Evolutionary conservation across 805 yeast species (phyloP), one percentile per base, ranked within the genome.

Genomic region (Hyphopichia homilentoma): DNA sequence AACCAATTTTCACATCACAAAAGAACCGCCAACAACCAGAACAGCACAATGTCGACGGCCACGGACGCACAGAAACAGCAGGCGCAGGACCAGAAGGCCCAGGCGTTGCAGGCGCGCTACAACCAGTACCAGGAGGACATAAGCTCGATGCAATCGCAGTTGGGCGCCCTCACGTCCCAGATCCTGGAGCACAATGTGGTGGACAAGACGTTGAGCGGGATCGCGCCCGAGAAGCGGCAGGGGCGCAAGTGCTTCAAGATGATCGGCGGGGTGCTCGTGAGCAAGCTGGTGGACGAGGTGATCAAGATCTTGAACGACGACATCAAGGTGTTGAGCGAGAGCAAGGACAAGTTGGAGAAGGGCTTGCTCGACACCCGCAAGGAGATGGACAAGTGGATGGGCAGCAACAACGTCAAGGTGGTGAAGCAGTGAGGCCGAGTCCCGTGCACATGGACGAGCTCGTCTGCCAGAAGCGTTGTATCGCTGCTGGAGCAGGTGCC

Each of bases 191-290:
- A 66, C 41, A 20, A 43, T 21, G 54, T 65, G 12, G 73, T 67
- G n/a, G 67, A 63, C 45, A 54, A 59, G 39, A 65, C 71, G 8
- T 50, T 67, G 38, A 43, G 50, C 9, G 54, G 52, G 16, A 60
- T 66, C 12, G 53, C 55, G 4, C 61, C 65, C 4, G 56, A 49
- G 16, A 40, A 55, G 21, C 52, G 70, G 36, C 34, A 45, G 2
- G 77, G 72, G 27, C 75, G 98, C 39, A 79, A 81, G 52, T 87
- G 97, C 50, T 88, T 79, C 61, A 78, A 95, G 48, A 87, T 93
- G 96, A 75, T 90, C 20, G 97, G 96, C 16, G 94, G 96, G 7
- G 95, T 89, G 3, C 68, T 90, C 20, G 84, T 89, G 12, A 94
- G 88, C 50, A 81, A 84, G 43, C 71, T 79, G 4, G 93, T 87